Conservation (phyloP, 2,329 filamentous ascomycete genomes). For the Phoma sp. region DNA sequence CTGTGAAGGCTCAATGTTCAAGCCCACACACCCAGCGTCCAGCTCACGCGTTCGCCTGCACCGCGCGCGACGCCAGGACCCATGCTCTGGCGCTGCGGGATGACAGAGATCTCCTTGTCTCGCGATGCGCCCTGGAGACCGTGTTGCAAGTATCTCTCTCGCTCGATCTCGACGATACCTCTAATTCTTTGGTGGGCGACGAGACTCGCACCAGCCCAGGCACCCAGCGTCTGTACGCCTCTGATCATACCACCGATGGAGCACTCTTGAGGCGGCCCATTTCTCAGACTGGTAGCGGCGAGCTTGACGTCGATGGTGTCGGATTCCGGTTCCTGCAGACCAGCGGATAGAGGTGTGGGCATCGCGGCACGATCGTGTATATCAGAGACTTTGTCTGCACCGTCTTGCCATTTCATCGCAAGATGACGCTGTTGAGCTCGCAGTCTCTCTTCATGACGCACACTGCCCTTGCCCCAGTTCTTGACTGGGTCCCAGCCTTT, state of each 20-base stretch:
- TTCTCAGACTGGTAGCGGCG: constrained; percentile 55
- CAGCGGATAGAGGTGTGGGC: constrained; percentile 39
- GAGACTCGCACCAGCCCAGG: constrained; percentile 77
- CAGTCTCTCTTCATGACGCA: constrained; percentile 35
- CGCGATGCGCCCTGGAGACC: constrained; percentile 68
- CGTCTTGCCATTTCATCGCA: constrained; percentile 29
- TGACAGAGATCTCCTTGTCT: constrained; percentile 64
- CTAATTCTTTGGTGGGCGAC: constrained; percentile 71
- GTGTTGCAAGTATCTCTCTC: constrained; percentile 73
- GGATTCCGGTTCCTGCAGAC: constrained; percentile 55
- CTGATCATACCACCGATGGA: constrained; percentile 65
- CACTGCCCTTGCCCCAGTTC: constrained; percentile 67
- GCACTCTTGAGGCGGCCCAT: constrained; percentile 43
- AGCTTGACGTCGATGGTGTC: constrained; percentile 67
- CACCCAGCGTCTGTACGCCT: constrained; percentile 71
- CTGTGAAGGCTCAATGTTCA: constrained; percentile 6
- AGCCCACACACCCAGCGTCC: constrained; percentile 50
- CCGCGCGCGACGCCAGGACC: constrained; percentile 55
- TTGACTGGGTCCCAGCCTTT: constrained; percentile 80
- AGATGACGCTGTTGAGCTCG: constrained; percentile 32
- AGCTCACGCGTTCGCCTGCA: constrained; percentile 45
- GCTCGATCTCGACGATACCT: constrained; percentile 72
- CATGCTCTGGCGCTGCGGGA: constrained; percentile 68
- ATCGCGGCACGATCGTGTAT: constrained; percentile 21
- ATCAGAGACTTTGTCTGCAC: constrained; percentile 30